Evolutionary conservation across 768 basidiomycete species (phyloP), one percentile per base, ranked within the genome.

Genomic region (Lactarius pseudohatsudake): DNA sequence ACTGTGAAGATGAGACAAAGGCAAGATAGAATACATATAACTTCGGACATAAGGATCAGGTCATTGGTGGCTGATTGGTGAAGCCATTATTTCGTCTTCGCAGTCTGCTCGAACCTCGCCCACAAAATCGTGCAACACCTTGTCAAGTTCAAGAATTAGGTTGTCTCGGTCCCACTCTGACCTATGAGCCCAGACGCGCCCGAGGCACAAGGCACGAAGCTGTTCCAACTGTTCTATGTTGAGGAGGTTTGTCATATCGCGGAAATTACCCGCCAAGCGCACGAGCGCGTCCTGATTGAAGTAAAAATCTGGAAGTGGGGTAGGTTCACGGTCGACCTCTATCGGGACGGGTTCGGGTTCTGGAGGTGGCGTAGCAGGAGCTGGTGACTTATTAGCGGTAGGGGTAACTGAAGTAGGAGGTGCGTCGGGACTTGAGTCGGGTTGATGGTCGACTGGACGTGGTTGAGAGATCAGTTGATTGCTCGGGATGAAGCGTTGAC

Each of bases 201-300:
- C 86, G 30, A 95, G 84, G 71, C 87, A 90, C 2, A 84, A 86
- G 9, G 97, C 96, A 6, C 97, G 86, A 7, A 99, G 81, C 76
- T 98, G 95, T 74, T 98, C 97, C 7, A 99, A 83, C 74, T 96
- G 87, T 74, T 99, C 97, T 59, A 98, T 82, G 30, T 81, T 91
- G 53, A 98, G 79, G 0, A 73, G 74, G 7, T 67, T 74, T 1
- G 96, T 97, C 55, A 74, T 74, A 20, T 83, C 78, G 41, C 77
- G 77, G 32, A 98, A 74, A 55, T 79, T 76, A 2, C 74, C 55
- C 64, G 79, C 76, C 0, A 98, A 82, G 11, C 81, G 72, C 0
- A 71, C 72, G 30, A 96, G 70, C 11, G 80, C 73, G 2, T 67
- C 73, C 28, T 84, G 78, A 57, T 91, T 81, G 16, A 96, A 72